A percentile compares a stretch with the other conserved stretches of the same genome.
Evolutionary conservation across 192 early-diverging fungal genomes (phyloP).

Genomic region (Kappamyces sp.): DNA sequence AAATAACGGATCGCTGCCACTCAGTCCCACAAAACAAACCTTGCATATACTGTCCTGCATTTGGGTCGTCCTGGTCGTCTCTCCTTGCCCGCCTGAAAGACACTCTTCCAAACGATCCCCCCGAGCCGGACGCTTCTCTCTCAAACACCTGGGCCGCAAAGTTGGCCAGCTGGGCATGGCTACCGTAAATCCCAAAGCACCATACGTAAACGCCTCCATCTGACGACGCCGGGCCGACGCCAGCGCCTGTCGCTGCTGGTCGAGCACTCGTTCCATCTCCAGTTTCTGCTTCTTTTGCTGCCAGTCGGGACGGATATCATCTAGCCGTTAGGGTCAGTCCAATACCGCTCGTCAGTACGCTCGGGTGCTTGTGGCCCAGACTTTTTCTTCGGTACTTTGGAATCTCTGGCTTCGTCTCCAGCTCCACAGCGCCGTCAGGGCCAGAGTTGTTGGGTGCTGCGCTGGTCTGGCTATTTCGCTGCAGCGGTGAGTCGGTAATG

Average conservation of each 20-base stretch:
- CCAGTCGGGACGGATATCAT: conserved; percentile 70
- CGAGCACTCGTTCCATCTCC: conserved; percentile 4
- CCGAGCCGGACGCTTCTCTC: conserved; percentile 14
- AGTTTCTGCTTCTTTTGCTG: conserved; percentile 22
- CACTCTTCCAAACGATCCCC: neutral
- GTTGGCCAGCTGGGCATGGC: conserved; percentile 12
- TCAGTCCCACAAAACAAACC: neutral
- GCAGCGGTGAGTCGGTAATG: too few relatives aligned
- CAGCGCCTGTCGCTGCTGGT: conserved; percentile 38
- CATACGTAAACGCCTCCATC: conserved; percentile 13
- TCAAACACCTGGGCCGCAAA: conserved; percentile 16
- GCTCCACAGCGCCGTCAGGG: neutral
- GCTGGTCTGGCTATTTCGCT: too few relatives aligned
- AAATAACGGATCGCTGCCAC: conserved; percentile 62
- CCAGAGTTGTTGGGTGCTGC: neutral
- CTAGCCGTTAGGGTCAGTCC: conserved; percentile 27
- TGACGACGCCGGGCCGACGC: conserved; percentile 22
- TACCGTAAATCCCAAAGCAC: neutral
- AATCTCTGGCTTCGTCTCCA: neutral
- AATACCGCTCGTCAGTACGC: conserved; percentile 31
- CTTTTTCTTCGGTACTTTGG: conserved; percentile 20
- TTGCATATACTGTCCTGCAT: neutral
- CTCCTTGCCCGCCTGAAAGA: too few relatives aligned
- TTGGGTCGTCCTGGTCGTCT: too few relatives aligned
- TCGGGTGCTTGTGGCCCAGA: conserved; percentile 18